phyloP scores from a whole-genome alignment of 1,284 basidiomycete species.

The Taiwanofungus camphoratus region DNA sequence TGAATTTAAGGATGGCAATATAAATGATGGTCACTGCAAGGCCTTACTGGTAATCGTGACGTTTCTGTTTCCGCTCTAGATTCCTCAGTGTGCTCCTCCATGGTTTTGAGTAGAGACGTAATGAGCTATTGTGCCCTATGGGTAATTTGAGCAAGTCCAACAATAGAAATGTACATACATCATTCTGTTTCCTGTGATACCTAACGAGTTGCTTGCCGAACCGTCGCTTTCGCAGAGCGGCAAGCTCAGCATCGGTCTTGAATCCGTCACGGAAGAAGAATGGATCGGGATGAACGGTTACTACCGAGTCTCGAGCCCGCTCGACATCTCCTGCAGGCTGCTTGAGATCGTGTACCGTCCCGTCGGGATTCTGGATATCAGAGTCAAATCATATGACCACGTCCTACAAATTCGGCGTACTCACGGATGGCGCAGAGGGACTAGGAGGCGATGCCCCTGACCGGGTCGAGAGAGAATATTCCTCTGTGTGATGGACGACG shows the following conservation, averaged over 20 bases:
- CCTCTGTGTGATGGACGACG: slow-evolving; percentile 14
- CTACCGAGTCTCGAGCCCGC: slow-evolving; percentile 10
- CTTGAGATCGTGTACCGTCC: slow-evolving; percentile 20
- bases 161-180: slow-evolving; percentile 37
- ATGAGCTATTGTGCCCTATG: slow-evolving; percentile 56
- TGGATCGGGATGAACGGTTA: slow-evolving; percentile 39
- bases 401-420: slow-evolving; percentile 1
- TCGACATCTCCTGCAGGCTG: slow-evolving; percentile 25
- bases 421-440: slow-evolving; percentile 9
- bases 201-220: slow-evolving; percentile 58
- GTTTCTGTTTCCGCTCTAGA: slow-evolving; percentile 61
- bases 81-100: slow-evolving; percentile 79
- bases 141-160: neutral
- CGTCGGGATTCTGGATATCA: slow-evolving; percentile 18
- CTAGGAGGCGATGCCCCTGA: slow-evolving; percentile 5
- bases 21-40: neutral
- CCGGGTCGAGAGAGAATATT: slow-evolving; percentile 14
- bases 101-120: slow-evolving; percentile 76
- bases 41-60: slow-evolving; percentile 56
- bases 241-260: slow-evolving; percentile 56
- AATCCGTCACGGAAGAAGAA: slow-evolving; percentile 52
- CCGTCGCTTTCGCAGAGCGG: slow-evolving; percentile 50
- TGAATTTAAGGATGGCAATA: neutral
- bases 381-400: neutral
- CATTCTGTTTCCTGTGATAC: slow-evolving; percentile 84